Evolutionary conservation across 116 monocot genomes (phyloP), one percentile per base, ranked within the genome.

Genomic region (Posidonia oceanica): DNA sequence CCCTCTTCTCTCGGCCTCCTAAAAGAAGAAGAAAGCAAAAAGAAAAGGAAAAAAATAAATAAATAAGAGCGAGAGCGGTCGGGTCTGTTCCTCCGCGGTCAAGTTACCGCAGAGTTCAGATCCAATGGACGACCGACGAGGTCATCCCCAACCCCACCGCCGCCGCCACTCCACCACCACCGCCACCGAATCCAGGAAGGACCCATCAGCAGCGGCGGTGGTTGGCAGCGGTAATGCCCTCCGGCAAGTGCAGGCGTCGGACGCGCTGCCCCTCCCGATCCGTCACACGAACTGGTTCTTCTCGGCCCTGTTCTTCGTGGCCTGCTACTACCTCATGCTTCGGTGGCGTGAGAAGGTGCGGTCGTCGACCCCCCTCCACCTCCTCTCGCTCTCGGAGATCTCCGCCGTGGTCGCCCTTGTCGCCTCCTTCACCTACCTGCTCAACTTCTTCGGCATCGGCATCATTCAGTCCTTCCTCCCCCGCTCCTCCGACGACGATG

Each of bases 361-460:
- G 36, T 36, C 71, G 44, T 74, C 74, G 18, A 54, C 68, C 3
- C 82, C 82, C 2, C 75, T 82, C 17, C 75, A 75, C 68, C 53
- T 72, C 55, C 70, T 78, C 36, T 71, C 74, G 36, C 23, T 82
- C 21, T 54, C 78, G 8, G 96, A 96, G 76, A 80, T 96, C 61
- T 15, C 78, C 20, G 88, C 87, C 60, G 80, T 91, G 54, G 73
- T 91, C 71, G 81, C 85, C 64, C 77, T 89, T 64, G 79, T 89
- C 69, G 83, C 87, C 14, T 96, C 96, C 63, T 81, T 96, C 74
- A 86, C 86, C 59, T 96, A 96, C 69, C 85, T 96, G 62, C 75
- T 91, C 75, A 78, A 78, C 65, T 96, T 96, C 83, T 91, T 87
- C 66, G 96, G 88, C 72, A 96, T 96, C 84, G 81, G 76, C 59